Evolutionary conservation across 73 alveolate genomes (phyloP).

Genomic region (Tetrahymena elliotti): DNA sequence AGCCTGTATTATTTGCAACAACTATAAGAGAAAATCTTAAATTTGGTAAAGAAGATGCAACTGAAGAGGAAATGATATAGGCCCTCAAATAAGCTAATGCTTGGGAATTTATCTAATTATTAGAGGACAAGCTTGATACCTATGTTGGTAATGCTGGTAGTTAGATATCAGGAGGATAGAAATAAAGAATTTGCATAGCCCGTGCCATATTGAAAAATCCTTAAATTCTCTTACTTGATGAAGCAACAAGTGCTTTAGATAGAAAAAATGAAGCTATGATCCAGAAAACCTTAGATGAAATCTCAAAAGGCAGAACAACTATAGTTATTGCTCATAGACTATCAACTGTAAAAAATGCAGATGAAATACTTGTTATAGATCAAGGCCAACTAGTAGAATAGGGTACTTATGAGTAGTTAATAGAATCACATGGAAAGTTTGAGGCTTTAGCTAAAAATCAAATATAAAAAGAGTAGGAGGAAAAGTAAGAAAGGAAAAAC

Average conservation of each 20-base stretch:
- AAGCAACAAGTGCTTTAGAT: conserved; percentile 82
- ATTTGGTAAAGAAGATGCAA: conserved; percentile 65
- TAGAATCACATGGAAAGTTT: conserved; percentile 24
- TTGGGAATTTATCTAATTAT: conserved; percentile 64
- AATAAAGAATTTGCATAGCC: conserved; percentile 71
- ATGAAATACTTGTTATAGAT: conserved; percentile 30
- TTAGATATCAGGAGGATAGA: conserved; percentile 62
- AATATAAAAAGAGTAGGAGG: background rate
- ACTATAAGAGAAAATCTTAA: conserved; percentile 72
- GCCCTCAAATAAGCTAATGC: conserved; percentile 48
- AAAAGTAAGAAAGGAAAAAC: background rate
- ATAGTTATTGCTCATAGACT: conserved; percentile 51
- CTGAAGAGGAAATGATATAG: conserved; percentile 52
- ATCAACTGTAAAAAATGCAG: conserved; percentile 35
- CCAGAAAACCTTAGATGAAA: conserved; percentile 56
- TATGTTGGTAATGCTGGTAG: conserved; percentile 68
- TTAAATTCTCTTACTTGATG: conserved; percentile 67
- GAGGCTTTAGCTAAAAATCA: conserved; percentile 20
- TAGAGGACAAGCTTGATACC: conserved; percentile 65
- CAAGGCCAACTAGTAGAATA: conserved; percentile 34
- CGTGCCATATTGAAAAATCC: conserved; percentile 59
- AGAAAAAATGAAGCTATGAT: conserved; percentile 56
- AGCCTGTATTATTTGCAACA: conserved; percentile 88
- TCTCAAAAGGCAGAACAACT: conserved; percentile 44
- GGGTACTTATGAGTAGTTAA: conserved; percentile 30